Base-by-base conservation (phyloP, 179 eudicot genomes). In the Amaranthus tricolor region DNA sequence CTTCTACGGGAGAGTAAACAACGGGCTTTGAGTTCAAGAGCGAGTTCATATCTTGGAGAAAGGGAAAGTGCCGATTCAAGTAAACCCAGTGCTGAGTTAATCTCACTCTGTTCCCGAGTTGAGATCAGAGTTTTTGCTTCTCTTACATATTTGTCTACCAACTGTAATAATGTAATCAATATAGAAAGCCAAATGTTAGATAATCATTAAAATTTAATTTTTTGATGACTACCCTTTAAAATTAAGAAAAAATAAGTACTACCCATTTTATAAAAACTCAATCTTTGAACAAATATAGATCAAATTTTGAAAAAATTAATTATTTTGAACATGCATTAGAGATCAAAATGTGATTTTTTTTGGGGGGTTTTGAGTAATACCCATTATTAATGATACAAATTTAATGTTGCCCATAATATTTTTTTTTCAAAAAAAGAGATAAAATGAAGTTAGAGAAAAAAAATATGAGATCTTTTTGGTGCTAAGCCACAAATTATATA, bases 71-170 rank as follows among this genome's bases (percentile, higher is more conserved):
- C 97, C 19, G 97, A 63, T 54, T 93, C 98, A 45, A 93, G 83
- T 20, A 87, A 81, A 76, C 79, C 83, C 62, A 95, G 67, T 49
- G 98, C 99, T 65, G 91, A 80, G 70, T 80, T 85, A 20, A 89
- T 82, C 82, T 93, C 93, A 62, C 61, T 83, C 44, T 84, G 85
- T 0, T 95, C 94, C 16, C 86, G 89, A 40, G 88, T 89, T 58
- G 96, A 88, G 68, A 95, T 83, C 76, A 91, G 77, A 52, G 62
- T 20, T 78, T 85, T 76, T 1, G 99, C 99, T 21, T 95, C 99
- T 61, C 82, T 82, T 3, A 93, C 85, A 62, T 89, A 88, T 64
- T 79, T 88, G 56, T 93, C 94, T 49, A 89, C 96, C 67, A 93
- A 80, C 98, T 93, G 89, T 31, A 24, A 24, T 12, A 1, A 53